Base-by-base conservation (phyloP, 2,329 filamentous ascomycete species). In the Arachnomyces sp. region DNA sequence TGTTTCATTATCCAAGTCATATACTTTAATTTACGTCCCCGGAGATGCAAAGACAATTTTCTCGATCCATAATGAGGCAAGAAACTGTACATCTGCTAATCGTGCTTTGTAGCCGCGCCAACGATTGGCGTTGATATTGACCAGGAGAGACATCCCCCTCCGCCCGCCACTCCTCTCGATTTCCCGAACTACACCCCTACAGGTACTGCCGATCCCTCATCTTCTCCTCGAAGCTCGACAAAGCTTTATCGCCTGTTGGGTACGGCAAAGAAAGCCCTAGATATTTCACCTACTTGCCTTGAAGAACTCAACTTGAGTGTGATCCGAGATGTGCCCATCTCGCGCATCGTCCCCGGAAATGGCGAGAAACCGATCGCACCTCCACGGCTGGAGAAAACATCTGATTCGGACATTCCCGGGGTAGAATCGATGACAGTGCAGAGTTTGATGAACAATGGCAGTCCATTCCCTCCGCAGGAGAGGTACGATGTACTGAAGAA, bases 131-230 rank as follows among this genome's bases (percentile, higher is more conserved):
- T 58, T 38, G 57, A 62, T 17, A 53, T 56, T 15, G 57, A 65
- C 32, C 62, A 61, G 47, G 66, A 68, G 51, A 67, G 73, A 44
- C 51, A 57, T 32, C 70, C 73, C 30, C 74, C 74, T 34, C 55
- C 69, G 28, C 56, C 56, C 43, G 67, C 74, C 28, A 72, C 67
- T 17, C 66, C 67, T 14, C 61, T 76, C 34, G 71, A 71, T 39
- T 77, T 78, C 48, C 74, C 74, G 25, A 52, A 54, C 39, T 68
- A 72, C 45, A 49, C 55, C 18, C 64, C 68, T 28, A 61, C 64
- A 46, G 21, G 21, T 9, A n/a, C n/a, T n/a, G 21, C 21, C 21
- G 54, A 50, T 48, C 54, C 52, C n/a, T 36, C 52, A 28, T 44
- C 51, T 7, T 40, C 60, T 44, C 65, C 65, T 52, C 52, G 54